Evolutionary conservation across 441 rosid species (phyloP).

Genomic region (California macrophylla): DNA sequence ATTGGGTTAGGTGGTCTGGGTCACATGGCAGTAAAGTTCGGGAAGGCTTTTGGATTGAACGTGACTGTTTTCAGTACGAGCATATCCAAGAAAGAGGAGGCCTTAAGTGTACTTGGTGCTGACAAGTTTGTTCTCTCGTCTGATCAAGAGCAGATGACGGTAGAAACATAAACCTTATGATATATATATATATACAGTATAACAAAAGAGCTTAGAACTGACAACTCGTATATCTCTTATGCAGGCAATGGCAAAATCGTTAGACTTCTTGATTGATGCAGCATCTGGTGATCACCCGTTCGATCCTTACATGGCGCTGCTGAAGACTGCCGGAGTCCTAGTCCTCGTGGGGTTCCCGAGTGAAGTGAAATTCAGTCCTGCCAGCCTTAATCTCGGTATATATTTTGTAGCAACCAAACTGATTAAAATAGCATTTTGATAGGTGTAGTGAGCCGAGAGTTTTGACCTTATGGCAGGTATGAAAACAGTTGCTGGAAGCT

Average conservation of each 20-base stretch:
- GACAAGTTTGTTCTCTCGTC: conserved; percentile 16
- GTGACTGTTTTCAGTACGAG: conserved; percentile 21
- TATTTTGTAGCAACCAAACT: not conserved
- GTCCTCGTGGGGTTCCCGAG: conserved; percentile 16
- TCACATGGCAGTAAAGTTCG: conserved; percentile 18
- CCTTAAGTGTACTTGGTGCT: conserved; percentile 11
- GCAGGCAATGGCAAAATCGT: conserved; percentile 9
- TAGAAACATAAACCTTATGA: not conserved
- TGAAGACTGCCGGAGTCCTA: conserved; percentile 10
- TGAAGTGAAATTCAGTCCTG: conserved; percentile 15
- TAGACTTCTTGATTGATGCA: conserved; percentile 18
- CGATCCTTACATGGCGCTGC: conserved; percentile 16
- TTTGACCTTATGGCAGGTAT: not conserved
- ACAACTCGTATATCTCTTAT: not conserved
- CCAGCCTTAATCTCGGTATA: conserved; percentile 6
- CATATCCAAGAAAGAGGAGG: conserved; percentile 18
- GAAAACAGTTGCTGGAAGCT: conserved; percentile 14
- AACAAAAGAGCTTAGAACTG: too few relatives aligned
- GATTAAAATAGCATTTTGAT: not conserved
- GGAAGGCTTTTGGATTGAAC: conserved; percentile 20
- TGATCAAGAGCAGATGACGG: conserved; percentile 14
- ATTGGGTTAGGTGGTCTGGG: conserved; percentile 21
- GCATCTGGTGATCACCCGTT: conserved; percentile 14
- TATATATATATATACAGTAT: too few relatives aligned
- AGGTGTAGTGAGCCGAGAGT: too few relatives aligned